Conservation (phyloP, 495 filamentous ascomycete genomes). For the Daldinia caldariorum region DNA sequence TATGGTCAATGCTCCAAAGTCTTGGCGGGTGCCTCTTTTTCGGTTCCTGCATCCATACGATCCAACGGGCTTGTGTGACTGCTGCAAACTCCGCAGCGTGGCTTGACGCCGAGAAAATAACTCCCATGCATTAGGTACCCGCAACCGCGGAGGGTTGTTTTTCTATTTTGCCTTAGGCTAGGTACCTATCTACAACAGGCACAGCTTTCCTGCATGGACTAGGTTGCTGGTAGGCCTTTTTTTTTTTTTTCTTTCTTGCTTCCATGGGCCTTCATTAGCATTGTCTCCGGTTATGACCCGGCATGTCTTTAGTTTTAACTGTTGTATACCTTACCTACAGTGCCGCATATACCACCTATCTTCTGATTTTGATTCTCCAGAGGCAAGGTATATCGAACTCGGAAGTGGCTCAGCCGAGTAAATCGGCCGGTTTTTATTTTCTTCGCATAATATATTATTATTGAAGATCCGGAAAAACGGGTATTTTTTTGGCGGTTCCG, state of each 20-base stretch:
- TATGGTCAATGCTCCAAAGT: constrained; percentile 32
- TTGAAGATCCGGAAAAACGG: constrained; percentile 31
- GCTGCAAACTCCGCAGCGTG: constrained; percentile 25
- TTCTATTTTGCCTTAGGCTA: too few relatives aligned
- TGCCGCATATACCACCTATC: neutral
- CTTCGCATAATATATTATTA: constrained; percentile 30
- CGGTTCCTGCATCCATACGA: constrained; percentile 24
- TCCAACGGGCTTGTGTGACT: constrained; percentile 34
- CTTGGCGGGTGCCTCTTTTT: constrained; percentile 21
- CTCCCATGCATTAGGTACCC: neutral
- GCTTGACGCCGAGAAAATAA: constrained; percentile 19
- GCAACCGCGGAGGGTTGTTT: constrained; percentile 9
- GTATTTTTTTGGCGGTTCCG: constrained; percentile 23
- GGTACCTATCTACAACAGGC: too few relatives aligned
- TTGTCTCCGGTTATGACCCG: constrained; percentile 1
- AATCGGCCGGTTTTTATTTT: constrained; percentile 15
- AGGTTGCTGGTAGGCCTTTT: too few relatives aligned
- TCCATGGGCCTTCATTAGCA: neutral
- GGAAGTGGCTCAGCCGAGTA: constrained; percentile 28
- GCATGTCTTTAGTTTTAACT: neutral
- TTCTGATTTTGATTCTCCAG: neutral
- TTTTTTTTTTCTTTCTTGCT: neutral
- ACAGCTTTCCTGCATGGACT: too few relatives aligned
- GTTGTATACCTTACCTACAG: neutral
- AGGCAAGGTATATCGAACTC: constrained; percentile 21